Evolutionary conservation across 2,329 filamentous ascomycete species (phyloP).

Genomic region (Tolypocladium amazonense): DNA sequence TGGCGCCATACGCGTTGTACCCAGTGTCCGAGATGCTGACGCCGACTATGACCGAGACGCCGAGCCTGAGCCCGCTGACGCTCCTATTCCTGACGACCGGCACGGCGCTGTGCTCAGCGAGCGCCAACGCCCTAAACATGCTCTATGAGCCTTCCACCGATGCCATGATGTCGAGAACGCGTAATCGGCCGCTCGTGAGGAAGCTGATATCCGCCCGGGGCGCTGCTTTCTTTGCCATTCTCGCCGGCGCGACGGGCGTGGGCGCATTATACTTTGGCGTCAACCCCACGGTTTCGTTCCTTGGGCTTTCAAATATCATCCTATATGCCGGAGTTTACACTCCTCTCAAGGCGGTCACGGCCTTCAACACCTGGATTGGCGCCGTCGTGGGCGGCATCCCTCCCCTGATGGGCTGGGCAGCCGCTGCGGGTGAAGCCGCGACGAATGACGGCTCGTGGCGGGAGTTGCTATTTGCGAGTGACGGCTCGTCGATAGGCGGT

Average conservation of each 20-base stretch:
- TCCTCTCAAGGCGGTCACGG: constrained; percentile 77
- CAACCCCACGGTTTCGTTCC: constrained; percentile 82
- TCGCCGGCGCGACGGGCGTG: constrained; percentile 58
- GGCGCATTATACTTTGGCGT: constrained; percentile 76
- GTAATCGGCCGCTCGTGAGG: constrained; percentile 80
- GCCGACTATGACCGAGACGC: constrained; percentile 53
- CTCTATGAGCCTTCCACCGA: constrained; percentile 86
- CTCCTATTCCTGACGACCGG: constrained; percentile 85
- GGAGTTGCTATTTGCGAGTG: constrained; percentile 60
- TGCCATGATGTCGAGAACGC: constrained; percentile 85
- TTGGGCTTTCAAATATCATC: constrained; percentile 75
- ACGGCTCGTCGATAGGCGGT: constrained; percentile 59
- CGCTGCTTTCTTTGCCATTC: constrained; percentile 70
- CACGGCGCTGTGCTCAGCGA: constrained; percentile 79
- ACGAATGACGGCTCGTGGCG: constrained; percentile 64
- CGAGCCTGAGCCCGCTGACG: constrained; percentile 81
- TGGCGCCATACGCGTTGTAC: constrained; percentile 85
- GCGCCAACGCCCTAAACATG: constrained; percentile 95
- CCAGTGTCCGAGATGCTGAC: constrained; percentile 80
- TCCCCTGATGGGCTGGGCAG: constrained; percentile 96
- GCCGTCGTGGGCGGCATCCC: constrained; percentile 89
- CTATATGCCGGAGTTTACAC: constrained; percentile 92
- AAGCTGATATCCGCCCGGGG: constrained; percentile 61
- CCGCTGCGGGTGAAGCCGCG: constrained; percentile 80
- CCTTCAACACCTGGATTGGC: constrained; percentile 89